Evolutionary conservation across 2,329 filamentous ascomycete genomes (phyloP).

Genomic region (Penicillium sp.): DNA sequence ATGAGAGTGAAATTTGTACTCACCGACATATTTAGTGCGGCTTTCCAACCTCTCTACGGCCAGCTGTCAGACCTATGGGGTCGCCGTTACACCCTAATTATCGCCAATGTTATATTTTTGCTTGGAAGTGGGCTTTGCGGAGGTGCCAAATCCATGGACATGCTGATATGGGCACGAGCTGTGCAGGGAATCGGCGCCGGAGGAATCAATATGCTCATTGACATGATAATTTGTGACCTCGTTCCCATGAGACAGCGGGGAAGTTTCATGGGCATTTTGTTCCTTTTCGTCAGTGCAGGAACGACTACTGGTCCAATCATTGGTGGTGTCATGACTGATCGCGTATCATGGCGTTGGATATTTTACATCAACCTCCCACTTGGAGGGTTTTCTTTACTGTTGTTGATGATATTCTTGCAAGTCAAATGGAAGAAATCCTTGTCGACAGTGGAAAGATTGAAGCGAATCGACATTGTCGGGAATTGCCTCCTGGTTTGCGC

Average conservation of each 20-base stretch:
- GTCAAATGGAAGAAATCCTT: slow-evolving; percentile 6
- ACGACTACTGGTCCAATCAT: slow-evolving; percentile 7
- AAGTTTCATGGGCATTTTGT: slow-evolving; percentile 10
- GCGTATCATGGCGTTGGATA: slow-evolving; percentile 13
- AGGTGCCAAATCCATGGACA: slow-evolving; percentile 40
- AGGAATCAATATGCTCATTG: slow-evolving; percentile 48
- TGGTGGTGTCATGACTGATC: slow-evolving; percentile 4
- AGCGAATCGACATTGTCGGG: slow-evolving; percentile 33
- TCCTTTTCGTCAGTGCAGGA: slow-evolving; percentile 7
- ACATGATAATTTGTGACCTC: slow-evolving; percentile 57
- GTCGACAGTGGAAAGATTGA: background rate
- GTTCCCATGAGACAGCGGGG: slow-evolving; percentile 53
- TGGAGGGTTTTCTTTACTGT: background rate
- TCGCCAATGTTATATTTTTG: slow-evolving; percentile 49
- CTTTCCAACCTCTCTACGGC: slow-evolving; percentile 54
- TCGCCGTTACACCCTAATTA: slow-evolving; percentile 46
- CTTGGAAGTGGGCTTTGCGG: slow-evolving; percentile 59
- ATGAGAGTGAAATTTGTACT: too few species aligned
- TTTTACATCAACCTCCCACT: slow-evolving; percentile 14
- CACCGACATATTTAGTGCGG: background rate
- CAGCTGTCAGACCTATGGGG: slow-evolving; percentile 59
- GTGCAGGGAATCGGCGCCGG: slow-evolving; percentile 58
- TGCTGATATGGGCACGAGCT: slow-evolving; percentile 57
- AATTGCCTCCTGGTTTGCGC: slow-evolving; percentile 31
- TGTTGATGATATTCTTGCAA: slow-evolving; percentile 9